Evolutionary conservation across 2,329 filamentous ascomycete genomes (phyloP).

Genomic region (Camillea tinctor): DNA sequence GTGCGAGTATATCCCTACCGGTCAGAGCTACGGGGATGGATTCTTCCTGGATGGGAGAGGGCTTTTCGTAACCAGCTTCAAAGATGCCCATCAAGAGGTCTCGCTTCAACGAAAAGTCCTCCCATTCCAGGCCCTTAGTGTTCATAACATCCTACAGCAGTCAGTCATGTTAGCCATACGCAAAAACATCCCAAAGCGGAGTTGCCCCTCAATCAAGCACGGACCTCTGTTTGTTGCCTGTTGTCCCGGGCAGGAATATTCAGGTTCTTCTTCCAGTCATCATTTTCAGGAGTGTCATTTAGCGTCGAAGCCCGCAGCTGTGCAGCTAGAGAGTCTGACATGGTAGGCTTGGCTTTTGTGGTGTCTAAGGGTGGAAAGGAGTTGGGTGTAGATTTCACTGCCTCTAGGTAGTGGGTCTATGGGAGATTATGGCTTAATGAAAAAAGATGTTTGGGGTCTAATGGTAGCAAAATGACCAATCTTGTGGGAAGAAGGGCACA

Average conservation of each 20-base stretch:
- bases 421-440: background rate
- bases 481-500: background rate
- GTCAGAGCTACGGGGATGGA: slow-evolving; percentile 95
- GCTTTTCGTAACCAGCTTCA: slow-evolving; percentile 97
- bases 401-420: background rate
- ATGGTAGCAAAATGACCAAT: background rate
- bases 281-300: slow-evolving; percentile 50
- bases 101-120: slow-evolving; percentile 93
- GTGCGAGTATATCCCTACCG: slow-evolving; percentile 89
- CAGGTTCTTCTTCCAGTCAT: slow-evolving; percentile 73
- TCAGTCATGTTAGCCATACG: slow-evolving; percentile 14
- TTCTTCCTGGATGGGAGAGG: slow-evolving; percentile 98
- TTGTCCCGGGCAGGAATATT: slow-evolving; percentile 73
- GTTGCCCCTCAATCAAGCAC: slow-evolving; percentile 13
- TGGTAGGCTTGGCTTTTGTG: slow-evolving; percentile 14
- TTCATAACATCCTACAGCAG: slow-evolving; percentile 83
- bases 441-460: background rate
- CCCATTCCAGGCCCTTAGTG: slow-evolving; percentile 96
- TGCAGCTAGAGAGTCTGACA: slow-evolving; percentile 33
- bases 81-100: slow-evolving; percentile 99
- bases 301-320: slow-evolving; percentile 37
- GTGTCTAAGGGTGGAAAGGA: background rate
- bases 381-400: background rate
- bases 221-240: slow-evolving; percentile 78
- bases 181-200: background rate